A percentile compares a stretch with the other conserved stretches of the same genome.
phyloP scores from a whole-genome alignment of 352 stramenopile species.

The Pythium volutum region DNA sequence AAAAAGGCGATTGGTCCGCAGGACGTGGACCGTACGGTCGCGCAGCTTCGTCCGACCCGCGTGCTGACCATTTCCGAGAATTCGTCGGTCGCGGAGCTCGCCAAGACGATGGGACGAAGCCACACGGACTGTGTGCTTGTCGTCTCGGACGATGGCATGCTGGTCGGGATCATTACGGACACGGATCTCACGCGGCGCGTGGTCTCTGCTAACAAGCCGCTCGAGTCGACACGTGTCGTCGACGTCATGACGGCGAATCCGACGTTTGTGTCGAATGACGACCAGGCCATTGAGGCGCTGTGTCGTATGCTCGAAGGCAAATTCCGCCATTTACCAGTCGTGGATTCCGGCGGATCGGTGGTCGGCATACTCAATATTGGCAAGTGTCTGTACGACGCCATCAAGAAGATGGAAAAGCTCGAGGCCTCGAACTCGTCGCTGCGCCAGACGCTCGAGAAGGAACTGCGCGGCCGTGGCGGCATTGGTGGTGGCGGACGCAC shows the following conservation, averaged over 20 bases:
- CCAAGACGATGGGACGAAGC: slow-evolving; percentile 87
- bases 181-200: slow-evolving; percentile 83
- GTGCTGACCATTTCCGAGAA: slow-evolving; percentile 87
- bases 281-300: slow-evolving; percentile 83
- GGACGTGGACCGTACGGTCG: slow-evolving; percentile 76
- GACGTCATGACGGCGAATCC: slow-evolving; percentile 85
- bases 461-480: slow-evolving; percentile 51
- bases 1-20: slow-evolving; percentile 44
- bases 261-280: slow-evolving; percentile 80
- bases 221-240: slow-evolving; percentile 64
- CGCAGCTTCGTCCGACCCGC: slow-evolving; percentile 77
- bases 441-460: slow-evolving; percentile 73
- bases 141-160: slow-evolving; percentile 79
- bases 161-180: slow-evolving; percentile 96
- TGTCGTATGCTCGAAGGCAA: slow-evolving; percentile 86
- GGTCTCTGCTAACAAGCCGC: slow-evolving; percentile 71
- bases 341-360: slow-evolving; percentile 80
- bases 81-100: slow-evolving; percentile 82
- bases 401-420: slow-evolving; percentile 95
- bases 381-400: slow-evolving; percentile 98
- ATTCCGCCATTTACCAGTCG: slow-evolving; percentile 84
- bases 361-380: slow-evolving; percentile 97
- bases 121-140: slow-evolving; percentile 93
- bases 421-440: slow-evolving; percentile 72
- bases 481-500: slow-evolving; percentile 5